A percentile compares a stretch with the other conserved stretches of the same genome.
phyloP scores from a whole-genome alignment of 176 grass and related monocot species.

The Avena sativa region DNA sequence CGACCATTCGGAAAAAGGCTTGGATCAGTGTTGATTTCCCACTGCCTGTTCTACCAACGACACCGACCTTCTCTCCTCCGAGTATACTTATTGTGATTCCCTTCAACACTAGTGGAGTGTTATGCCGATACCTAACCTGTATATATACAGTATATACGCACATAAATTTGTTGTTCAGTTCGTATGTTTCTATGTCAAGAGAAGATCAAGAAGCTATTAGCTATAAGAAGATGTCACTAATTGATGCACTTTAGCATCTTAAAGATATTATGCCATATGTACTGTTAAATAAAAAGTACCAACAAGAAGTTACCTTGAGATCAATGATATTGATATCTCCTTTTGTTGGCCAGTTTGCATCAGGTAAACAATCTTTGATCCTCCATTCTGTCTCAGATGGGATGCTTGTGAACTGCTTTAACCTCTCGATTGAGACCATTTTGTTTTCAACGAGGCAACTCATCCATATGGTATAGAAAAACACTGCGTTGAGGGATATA shows the following conservation, averaged over 20 bases:
- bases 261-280: not conserved
- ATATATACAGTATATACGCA: not conserved
- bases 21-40: slow-evolving; percentile 97
- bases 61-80: slow-evolving; percentile 82
- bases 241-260: not conserved
- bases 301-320: slow-evolving; percentile 64
- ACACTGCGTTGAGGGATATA: slow-evolving; percentile 74
- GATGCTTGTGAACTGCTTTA: slow-evolving; percentile 93
- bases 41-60: slow-evolving; percentile 90
- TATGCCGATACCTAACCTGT: slow-evolving; percentile 78
- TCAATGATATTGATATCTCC: slow-evolving; percentile 75
- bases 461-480: slow-evolving; percentile 81
- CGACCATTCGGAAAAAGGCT: slow-evolving; percentile 88
- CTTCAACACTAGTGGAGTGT: slow-evolving; percentile 88
- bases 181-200: not conserved
- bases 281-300: not conserved
- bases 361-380: slow-evolving; percentile 67
- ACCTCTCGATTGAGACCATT: slow-evolving; percentile 92
- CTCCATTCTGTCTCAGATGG: slow-evolving; percentile 79
- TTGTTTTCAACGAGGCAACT: slow-evolving; percentile 91
- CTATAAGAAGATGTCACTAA: not conserved
- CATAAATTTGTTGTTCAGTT: not conserved
- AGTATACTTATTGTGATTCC: slow-evolving; percentile 78
- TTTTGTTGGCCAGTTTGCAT: slow-evolving; percentile 72
- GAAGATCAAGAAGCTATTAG: slow-evolving; percentile 12